phyloP scores from a whole-genome alignment of 805 yeast species.

The Lachancea waltii region DNA sequence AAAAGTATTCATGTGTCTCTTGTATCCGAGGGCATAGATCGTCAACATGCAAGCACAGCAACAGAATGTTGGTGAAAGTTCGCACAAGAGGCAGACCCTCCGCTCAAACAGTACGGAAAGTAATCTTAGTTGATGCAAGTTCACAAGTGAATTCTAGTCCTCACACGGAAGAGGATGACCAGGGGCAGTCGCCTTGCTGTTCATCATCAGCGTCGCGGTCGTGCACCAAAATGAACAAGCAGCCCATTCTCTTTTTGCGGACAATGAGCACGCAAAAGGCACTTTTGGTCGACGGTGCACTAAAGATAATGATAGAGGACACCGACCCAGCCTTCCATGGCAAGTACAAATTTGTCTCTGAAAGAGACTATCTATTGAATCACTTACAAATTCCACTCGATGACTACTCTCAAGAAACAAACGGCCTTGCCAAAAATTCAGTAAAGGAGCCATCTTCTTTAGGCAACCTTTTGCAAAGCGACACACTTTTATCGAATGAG shows the following conservation, averaged over 20 bases:
- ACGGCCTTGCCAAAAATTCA: neutral
- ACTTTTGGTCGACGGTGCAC: conserved; percentile 24
- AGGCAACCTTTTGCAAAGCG: neutral
- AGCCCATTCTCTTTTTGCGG: conserved; percentile 27
- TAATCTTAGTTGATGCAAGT: conserved; percentile 27
- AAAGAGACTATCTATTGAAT: conserved; percentile 23
- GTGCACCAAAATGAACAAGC: conserved; percentile 20
- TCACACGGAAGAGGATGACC: conserved; percentile 5
- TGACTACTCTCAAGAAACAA: neutral
- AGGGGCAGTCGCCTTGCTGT: conserved; percentile 10
- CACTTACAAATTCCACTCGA: conserved; percentile 2
- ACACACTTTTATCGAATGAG: neutral
- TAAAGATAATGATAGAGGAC: conserved; percentile 22
- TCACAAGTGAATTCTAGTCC: conserved; percentile 17
- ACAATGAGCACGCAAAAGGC: conserved; percentile 26
- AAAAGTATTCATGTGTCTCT: conserved; percentile 74
- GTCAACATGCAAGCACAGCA: conserved; percentile 74
- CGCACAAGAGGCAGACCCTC: conserved; percentile 86
- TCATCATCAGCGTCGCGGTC: neutral
- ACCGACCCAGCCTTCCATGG: neutral
- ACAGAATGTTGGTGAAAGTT: conserved; percentile 76
- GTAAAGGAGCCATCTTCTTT: neutral
- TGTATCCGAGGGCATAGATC: conserved; percentile 94
- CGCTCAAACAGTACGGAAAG: conserved; percentile 37
- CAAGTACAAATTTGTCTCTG: conserved; percentile 19